phyloP scores from a whole-genome alignment of 78 protist genomes.

The Speleostelium caveatum region DNA sequence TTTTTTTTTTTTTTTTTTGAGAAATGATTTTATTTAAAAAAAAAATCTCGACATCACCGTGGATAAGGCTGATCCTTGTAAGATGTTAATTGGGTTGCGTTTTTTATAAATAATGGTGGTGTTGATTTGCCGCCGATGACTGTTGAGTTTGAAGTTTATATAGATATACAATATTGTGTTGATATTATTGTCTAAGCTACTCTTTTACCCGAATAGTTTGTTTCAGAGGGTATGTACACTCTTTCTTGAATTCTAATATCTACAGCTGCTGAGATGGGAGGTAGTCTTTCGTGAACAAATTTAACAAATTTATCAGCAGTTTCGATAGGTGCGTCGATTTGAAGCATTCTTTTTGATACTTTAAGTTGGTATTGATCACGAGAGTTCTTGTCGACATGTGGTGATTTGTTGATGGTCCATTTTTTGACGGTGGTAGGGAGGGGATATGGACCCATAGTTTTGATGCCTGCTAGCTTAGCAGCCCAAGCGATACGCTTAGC shows the following conservation, averaged over 20 bases:
- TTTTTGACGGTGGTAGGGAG: constrained; percentile 28
- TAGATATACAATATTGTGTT: not conserved
- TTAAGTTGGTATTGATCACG: constrained; percentile 74
- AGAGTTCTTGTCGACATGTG: constrained; percentile 71
- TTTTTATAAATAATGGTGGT: not conserved
- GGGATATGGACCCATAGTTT: constrained; percentile 62
- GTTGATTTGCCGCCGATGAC: not conserved
- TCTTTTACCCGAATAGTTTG: constrained; percentile 42
- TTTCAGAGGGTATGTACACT: constrained; percentile 41
- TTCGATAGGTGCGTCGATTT: constrained; percentile 64
- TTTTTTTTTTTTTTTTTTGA: not conserved
- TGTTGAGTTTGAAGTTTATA: not conserved
- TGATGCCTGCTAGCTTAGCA: constrained; percentile 65
- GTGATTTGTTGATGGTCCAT: constrained; percentile 75
- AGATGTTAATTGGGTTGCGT: not conserved
- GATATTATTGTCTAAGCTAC: constrained; percentile 34
- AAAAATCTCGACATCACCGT: not conserved
- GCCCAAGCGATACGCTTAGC: constrained; percentile 76
- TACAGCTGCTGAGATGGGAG: constrained; percentile 65
- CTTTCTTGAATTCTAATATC: constrained; percentile 74
- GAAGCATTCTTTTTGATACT: constrained; percentile 49
- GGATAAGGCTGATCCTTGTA: not conserved
- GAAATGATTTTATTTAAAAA: not conserved
- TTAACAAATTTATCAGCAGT: constrained; percentile 51
- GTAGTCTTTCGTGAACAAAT: constrained; percentile 59